A percentile compares a stretch with the other conserved stretches of the same genome.
Conservation (phyloP, 2,329 filamentous ascomycete genomes). For the Rhynchosporium agropyri region DNA sequence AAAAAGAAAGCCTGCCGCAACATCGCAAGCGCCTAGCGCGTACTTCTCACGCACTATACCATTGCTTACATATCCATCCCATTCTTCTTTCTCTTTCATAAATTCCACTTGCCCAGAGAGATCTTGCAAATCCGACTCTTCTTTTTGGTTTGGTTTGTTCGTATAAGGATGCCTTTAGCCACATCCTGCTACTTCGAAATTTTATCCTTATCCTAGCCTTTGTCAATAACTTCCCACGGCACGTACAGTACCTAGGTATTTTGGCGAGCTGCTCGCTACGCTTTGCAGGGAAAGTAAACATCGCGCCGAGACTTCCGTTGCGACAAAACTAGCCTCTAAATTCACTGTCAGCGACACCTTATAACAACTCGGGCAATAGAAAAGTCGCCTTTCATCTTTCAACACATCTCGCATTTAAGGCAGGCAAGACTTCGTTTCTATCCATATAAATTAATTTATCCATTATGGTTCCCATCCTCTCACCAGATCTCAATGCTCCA, state of each 20-base stretch:
- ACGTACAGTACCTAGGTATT: too few relatives aligned
- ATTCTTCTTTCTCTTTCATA: not conserved
- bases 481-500: slow-evolving; percentile 27
- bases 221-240: not conserved
- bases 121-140: slow-evolving; percentile 1
- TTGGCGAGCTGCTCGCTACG: slow-evolving; percentile 4
- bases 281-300: slow-evolving; percentile 4
- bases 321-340: not conserved
- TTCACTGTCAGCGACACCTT: not conserved
- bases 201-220: not conserved
- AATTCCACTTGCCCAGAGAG: not conserved
- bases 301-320: not conserved
- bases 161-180: too few relatives aligned
- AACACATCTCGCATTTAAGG: not conserved
- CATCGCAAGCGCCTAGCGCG: slow-evolving; percentile 1
- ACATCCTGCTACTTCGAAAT: not conserved
- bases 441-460: not conserved
- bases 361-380: too few relatives aligned
- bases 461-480: slow-evolving; percentile 26
- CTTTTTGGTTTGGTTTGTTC: not conserved
- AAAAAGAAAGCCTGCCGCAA: slow-evolving; percentile 7
- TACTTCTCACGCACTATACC: slow-evolving; percentile 9
- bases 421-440: not conserved
- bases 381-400: too few relatives aligned
- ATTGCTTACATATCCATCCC: not conserved